Base-by-base conservation (phyloP, 345 rosid genomes). In the Eucalyptus rudis region DNA sequence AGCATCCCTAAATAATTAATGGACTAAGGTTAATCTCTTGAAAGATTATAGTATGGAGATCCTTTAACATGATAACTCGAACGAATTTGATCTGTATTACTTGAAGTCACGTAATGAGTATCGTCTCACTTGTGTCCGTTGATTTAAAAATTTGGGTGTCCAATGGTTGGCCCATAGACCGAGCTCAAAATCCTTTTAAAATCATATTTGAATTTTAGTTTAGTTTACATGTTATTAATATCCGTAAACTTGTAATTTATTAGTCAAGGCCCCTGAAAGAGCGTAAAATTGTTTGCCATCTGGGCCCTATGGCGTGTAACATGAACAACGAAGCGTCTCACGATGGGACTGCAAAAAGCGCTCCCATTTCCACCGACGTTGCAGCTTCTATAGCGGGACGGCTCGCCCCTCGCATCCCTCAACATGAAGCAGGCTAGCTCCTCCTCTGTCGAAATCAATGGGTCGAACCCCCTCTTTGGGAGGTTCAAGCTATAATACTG, bases 61-160 rank as follows among this genome's bases (percentile, higher is more conserved):
- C 76, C 68, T 62, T 29, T 62, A 62, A 12, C n/a, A 27, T 6
- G 33, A 27, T 62, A 13, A 62, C 8, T 12, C 4, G 17, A 6
- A 27, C 0, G 17, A 13, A 62, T 62, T 27, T 27, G 13, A 62
- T 62, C 1, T 27, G 31, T 12, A 27, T 62, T 27, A 62, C 68
- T 62, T 5, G 16, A 62, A 27, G 31, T 62, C 68, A 62, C 13
- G 16, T 24, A 24, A 56, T 27, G 4, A 27, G 68, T 62, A 62
- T 62, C 1, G 15, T 27, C 4, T 27, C 33, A 59, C n/a, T 6
- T 0, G 31, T 27, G 4, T 62, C 4, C 2, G 31, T 62, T 59
- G 31, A 0, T 27, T 62, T 27, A 12, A 62, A 27, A 13, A 62
- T 62, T 10, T 62, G 68, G 68, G 68, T 27, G 8, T 13, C 3